These are phyloP conservation scores for Plasmodium coatneyi DNA, from an alignment of 169 alveolate genomes.

Conservation along the genomic window DNA sequence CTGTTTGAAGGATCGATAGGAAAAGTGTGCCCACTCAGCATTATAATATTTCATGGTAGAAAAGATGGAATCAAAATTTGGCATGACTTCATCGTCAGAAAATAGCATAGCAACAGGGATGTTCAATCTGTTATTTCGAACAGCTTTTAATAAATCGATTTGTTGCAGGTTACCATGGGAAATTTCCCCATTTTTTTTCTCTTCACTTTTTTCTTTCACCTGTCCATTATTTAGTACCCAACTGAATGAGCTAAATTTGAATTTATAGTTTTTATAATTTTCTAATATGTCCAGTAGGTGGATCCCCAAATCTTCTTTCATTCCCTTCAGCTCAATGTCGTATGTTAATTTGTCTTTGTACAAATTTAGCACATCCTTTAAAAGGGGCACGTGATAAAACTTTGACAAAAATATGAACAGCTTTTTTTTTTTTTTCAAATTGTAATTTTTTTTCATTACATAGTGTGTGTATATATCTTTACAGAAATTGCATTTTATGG, in stretches of 20 bases:
- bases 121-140: constrained; percentile 43
- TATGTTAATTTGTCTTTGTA: constrained; percentile 34
- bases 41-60: constrained; percentile 36
- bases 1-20: constrained; percentile 4
- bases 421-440: constrained; percentile 21
- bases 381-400: constrained; percentile 52
- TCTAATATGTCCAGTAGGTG: constrained; percentile 32
- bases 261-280: constrained; percentile 36
- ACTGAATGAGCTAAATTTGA: constrained; percentile 58
- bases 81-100: constrained; percentile 50
- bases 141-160: constrained; percentile 25
- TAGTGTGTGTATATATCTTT: constrained; percentile 5
- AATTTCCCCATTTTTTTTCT: neutral
- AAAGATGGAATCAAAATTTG: constrained; percentile 16
- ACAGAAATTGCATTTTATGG: constrained; percentile 30
- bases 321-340: constrained; percentile 73
- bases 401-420: constrained; percentile 17
- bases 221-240: constrained; percentile 48
- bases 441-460: constrained; percentile 3
- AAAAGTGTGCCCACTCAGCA: constrained; percentile 74
- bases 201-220: neutral
- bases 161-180: neutral
- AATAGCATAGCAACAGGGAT: constrained; percentile 67
- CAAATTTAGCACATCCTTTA: constrained; percentile 22
- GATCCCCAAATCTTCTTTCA: constrained; percentile 40